Conservation (phyloP, 2,329 filamentous ascomycete species). For the Fusarium musae region DNA sequence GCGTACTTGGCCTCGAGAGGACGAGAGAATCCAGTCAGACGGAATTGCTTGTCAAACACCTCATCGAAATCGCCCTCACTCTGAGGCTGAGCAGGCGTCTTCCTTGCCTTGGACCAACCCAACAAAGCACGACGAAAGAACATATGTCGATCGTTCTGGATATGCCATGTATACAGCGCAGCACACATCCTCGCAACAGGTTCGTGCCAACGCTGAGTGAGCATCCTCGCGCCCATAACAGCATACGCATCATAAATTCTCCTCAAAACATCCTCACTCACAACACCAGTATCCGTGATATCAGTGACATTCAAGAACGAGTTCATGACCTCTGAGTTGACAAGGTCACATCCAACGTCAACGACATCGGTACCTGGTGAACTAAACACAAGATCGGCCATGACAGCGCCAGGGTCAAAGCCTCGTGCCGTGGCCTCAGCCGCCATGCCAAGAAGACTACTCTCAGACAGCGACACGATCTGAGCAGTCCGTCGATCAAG, state of each 20-base stretch:
- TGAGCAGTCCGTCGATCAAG: constrained; percentile 33
- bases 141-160: constrained; percentile 48
- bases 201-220: constrained; percentile 48
- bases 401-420: constrained; percentile 37
- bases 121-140: constrained; percentile 47
- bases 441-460: constrained; percentile 39
- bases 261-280: constrained; percentile 32
- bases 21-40: constrained; percentile 43
- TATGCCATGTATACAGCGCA: constrained; percentile 48
- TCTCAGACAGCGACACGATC: constrained; percentile 40
- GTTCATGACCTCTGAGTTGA: constrained; percentile 42
- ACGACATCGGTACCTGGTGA: constrained; percentile 41
- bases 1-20: constrained; percentile 25
- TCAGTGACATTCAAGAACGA: constrained; percentile 39
- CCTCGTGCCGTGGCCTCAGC: constrained; percentile 36
- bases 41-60: constrained; percentile 44
- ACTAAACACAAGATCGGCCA: constrained; percentile 41
- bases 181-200: constrained; percentile 48
- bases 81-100: constrained; percentile 39
- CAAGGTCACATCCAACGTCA: constrained; percentile 37
- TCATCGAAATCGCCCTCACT: constrained; percentile 47
- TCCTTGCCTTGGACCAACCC: constrained; percentile 46
- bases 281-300: constrained; percentile 33
- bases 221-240: constrained; percentile 42
- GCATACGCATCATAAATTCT: constrained; percentile 38